Evolutionary conservation across 2,329 filamentous ascomycete genomes (phyloP), one percentile per base, ranked within the genome.

Genomic region (Rugonectria rugulosa): DNA sequence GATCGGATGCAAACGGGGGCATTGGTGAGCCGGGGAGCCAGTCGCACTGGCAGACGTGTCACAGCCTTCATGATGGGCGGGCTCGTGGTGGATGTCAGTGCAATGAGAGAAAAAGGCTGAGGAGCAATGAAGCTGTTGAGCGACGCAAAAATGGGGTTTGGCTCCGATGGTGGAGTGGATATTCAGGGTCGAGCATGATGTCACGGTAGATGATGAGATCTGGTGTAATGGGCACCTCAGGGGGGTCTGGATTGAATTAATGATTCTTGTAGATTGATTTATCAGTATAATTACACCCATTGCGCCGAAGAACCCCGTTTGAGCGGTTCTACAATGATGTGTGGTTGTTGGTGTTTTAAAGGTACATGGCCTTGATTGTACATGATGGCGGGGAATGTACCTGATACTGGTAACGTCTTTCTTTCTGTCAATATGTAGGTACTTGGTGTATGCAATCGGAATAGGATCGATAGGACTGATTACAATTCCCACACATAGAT

Each of bases 11-110:
- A 56, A 1, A 55, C 59, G 6, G 57, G 51, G 36, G 56, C 36
- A 31, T 58, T 60, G 52, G 57, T 14, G 31, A 63, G 61, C 53
- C 70, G 69, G 14, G 70, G 61, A 48, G 69, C 66, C 41, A 73
- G 67, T 40, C 73, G 73, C 20, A 79, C 65, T n/a, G 74, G 69
- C 62, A 77, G 62, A 68, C 73, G 73, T 20, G 74, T 65, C 27
- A 75, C 60, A 20, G 73, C 66, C 58, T 76, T 76, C 80, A 82
- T 82, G 59, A 34, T 55, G 41, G 47, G 62, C 26, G 43, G 32
- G 45, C 42, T 53, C 57, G 42, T 47, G 19, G 45, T 51, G 45
- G 44, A 34, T 8, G 29, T 9, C 12, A 32, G 12, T 32, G 53
- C 9, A 37, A 53, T 40, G 29, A 27, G 47, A 38, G 34, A 40